A percentile compares a stretch with the other conserved stretches of the same genome.
phyloP scores from a whole-genome alignment of 805 yeast genomes.

The Schwanniomyces vanrijiae region DNA sequence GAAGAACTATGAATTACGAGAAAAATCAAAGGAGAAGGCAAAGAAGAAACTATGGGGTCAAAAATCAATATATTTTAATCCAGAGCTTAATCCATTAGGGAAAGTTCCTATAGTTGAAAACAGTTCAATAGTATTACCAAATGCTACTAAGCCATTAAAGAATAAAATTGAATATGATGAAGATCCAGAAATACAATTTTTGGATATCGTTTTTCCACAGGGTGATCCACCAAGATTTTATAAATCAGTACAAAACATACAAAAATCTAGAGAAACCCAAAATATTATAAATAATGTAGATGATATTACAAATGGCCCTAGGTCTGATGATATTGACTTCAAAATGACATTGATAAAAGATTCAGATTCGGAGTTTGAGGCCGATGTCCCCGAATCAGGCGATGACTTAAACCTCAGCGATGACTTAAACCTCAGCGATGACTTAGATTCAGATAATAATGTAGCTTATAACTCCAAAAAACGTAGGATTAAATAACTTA shows the following conservation, averaged over 20 bases:
- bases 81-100: slow-evolving; percentile 66
- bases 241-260: slow-evolving; percentile 37
- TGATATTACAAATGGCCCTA: too few species aligned
- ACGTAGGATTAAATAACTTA: not conserved
- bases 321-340: not conserved
- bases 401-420: not conserved
- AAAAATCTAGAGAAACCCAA: slow-evolving; percentile 3
- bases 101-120: slow-evolving; percentile 39
- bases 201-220: slow-evolving; percentile 35
- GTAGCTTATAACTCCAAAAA: not conserved
- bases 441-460: not conserved
- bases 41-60: slow-evolving; percentile 39
- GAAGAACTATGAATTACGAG: slow-evolving; percentile 16
- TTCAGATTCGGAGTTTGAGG: not conserved
- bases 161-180: slow-evolving; percentile 13
- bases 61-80: slow-evolving; percentile 59
- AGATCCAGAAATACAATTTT: slow-evolving; percentile 30
- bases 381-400: not conserved
- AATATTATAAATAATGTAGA: too few species aligned
- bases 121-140: slow-evolving; percentile 16
- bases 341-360: not conserved
- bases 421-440: too few species aligned
- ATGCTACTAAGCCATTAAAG: slow-evolving; percentile 32
- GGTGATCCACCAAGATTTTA: slow-evolving; percentile 49
- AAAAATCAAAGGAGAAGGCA: slow-evolving; percentile 13